Evolutionary conservation across 768 basidiomycete species (phyloP), one percentile per base, ranked within the genome.

Genomic region (Boletus eberwhitei): DNA sequence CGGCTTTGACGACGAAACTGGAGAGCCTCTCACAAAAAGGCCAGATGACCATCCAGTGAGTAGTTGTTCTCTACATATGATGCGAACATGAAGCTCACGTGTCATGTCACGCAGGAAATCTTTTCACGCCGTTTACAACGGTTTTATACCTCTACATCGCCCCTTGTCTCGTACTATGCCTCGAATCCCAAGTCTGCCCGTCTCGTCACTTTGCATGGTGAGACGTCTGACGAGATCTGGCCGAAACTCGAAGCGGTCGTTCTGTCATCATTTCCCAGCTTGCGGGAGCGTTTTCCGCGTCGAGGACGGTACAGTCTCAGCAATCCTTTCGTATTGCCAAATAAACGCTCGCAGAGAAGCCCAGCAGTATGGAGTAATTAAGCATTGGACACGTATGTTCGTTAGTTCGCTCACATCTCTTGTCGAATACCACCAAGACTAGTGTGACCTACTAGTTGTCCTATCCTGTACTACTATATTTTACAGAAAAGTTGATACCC

Each of bases 141-240:
- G 49, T 96, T 93, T 69, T 92, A 94, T 63, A 75, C 79, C 4
- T 82, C 86, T 13, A 96, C 93, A 1, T 83, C 87, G 3, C 91
- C 93, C 7, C 76, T 96, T n/a, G 74, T 96, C 16, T 74, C 78
- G 17, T 87, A 93, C 71, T 95, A 87, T 69, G 58, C 75, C 22
- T 70, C 69, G 26, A 60, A 71, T 22, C 65, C 74, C 36, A 64
- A 74, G 8, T 74, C 79, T 16, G 71, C 78, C 26, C 75, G 73
- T 47, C 68, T 85, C 17, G 77, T 78, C 48, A 84, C 84, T 3
- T 69, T 96, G 31, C 75, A 79, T 19, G 92, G 93, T 4, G 72
- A 77, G 52, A 90, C 90, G 8, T 90, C 88, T 3, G 89, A 94
- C 64, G 90, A 93, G 69, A 94, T 95, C 58, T 95, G 92, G 92